These are phyloP conservation scores for Viridothelium virens DNA, from an alignment of 495 filamentous ascomycete genomes.

Conservation along the genomic window DNA sequence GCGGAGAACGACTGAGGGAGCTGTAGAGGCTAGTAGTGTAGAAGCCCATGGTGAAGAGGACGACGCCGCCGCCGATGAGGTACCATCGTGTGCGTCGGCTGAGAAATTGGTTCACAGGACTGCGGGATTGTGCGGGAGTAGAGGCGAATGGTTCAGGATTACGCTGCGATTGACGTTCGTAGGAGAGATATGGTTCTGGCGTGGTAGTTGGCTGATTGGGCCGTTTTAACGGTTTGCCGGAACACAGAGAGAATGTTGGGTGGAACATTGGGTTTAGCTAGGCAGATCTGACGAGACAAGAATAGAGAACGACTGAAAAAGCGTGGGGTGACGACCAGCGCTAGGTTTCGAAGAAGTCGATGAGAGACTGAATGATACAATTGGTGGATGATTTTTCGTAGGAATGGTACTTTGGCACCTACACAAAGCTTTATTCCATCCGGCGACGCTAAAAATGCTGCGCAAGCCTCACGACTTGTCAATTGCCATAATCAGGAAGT, in stretches of 20 bases:
- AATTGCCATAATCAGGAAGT: no score
- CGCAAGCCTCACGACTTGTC: no score
- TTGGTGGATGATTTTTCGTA: neutral
- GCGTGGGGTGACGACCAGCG: slow-evolving; percentile 1
- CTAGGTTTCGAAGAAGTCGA: neutral
- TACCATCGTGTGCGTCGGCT: neutral
- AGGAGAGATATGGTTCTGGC: neutral
- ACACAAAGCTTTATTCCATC: no score
- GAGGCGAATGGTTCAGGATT: no score
- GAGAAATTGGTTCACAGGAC: slow-evolving; percentile 19
- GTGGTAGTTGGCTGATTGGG: neutral
- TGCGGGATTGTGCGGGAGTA: neutral
- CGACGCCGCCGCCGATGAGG: slow-evolving; percentile 21
- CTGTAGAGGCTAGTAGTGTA: slow-evolving; percentile 26
- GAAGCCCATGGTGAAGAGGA: slow-evolving; percentile 28
- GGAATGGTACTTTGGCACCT: neutral
- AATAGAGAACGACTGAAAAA: neutral
- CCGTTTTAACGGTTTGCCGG: neutral
- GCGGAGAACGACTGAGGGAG: slow-evolving; percentile 16
- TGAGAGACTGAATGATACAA: neutral
- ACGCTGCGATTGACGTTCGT: neutral
- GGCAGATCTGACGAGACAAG: neutral
- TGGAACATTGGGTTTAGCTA: neutral
- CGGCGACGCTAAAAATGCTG: no score
- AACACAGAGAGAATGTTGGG: neutral